Evolutionary conservation across 306 rosid genomes (phyloP), one percentile per base, ranked within the genome.

Genomic region (Hippophae rhamnoides): DNA sequence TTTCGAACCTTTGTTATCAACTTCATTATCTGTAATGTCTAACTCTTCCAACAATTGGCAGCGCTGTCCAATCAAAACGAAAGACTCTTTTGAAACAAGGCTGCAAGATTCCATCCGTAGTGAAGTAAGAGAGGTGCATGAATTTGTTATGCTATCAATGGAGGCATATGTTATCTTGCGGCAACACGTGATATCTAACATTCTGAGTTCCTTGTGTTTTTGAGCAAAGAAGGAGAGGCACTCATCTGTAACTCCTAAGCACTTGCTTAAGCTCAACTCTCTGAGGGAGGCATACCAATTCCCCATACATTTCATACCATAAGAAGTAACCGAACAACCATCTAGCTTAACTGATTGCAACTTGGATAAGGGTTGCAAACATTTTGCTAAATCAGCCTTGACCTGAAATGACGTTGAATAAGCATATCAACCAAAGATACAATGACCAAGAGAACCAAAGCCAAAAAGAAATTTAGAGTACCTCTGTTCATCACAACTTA

Each of bases 81-180:
- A 84, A 43, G 88, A 90, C 14, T 81, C 79, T 49, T 65, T 78
- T 41, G 78, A 62, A 66, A 86, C 79, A 43, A 66, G 54, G 66
- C 76, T 79, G 66, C 95, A 86, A 1, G 82, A 77, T 64, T 84
- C 90, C 95, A 83, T 84, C 71, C 72, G 65, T 6, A 86, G 88
- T 42, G 84, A 83, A 71, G 80, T 57, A 11, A 86, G 84, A 58
- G 60, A 62, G 9, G 65, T 65, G 68, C 95, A 86, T 2, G 84
- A 86, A 57, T 59, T 77, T 49, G 88, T 75, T 38, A 84, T 54
- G 76, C 65, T 54, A 13, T 73, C 64, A 53, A 86, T 73, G 13
- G 88, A 77, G 27, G 65, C 86, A 58, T 52, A 56, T 51, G 90
- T 76, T 72, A 79, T 70, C 70, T 67, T 73, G 60, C 66, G 66